Evolutionary conservation across 176 grass and related monocot species (phyloP), one percentile per base, ranked within the genome.

Genomic region (Oryza nivara): DNA sequence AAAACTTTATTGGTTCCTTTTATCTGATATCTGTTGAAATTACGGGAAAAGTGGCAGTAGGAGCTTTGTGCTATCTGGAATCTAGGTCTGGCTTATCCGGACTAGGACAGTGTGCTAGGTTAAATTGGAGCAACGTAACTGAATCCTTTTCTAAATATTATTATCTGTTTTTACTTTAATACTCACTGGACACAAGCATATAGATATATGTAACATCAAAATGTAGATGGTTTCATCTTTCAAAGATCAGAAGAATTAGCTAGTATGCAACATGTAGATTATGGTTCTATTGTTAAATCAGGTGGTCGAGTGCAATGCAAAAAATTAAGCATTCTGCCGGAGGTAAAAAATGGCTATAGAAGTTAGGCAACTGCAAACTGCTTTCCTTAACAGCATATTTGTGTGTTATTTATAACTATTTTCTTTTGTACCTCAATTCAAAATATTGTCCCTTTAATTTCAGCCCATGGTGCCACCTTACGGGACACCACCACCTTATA

Each of bases 381-480:
- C 78, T 75, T 80, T 46, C 60, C 10, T 38, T 44, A 73, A 72
- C 73, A 65, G 44, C 65, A 86, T 35, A 35, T 28, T 64, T 63
- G 43, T 80, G 61, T 81, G 65, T 34, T 67, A 66, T 64, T n/a
- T 52, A 36, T 43, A 32, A 19, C 4, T 11, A 77, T 65, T 1
- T 77, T 47, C 36, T 83, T 84, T 91, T 35, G 48, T 85, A 65
- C 52, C 15, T 64, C 36, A 67, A 86, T 65, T 60, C 4, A 74
- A 86, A 88, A 71, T 80, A 73, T 20, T 30, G 3, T 32, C 41
- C 49, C 73, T 36, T 77, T 56, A 77, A 83, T 83, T 92, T 74
- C 90, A 95, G 96, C 89, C 83, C 67, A 86, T 95, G 83, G 92
- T 98, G 81, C 91, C 89, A 80, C 93, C 94, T 77, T 97, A 94